Evolutionary conservation across 2,329 filamentous ascomycete species (phyloP).

Genomic region (Talaromyces sp.): DNA sequence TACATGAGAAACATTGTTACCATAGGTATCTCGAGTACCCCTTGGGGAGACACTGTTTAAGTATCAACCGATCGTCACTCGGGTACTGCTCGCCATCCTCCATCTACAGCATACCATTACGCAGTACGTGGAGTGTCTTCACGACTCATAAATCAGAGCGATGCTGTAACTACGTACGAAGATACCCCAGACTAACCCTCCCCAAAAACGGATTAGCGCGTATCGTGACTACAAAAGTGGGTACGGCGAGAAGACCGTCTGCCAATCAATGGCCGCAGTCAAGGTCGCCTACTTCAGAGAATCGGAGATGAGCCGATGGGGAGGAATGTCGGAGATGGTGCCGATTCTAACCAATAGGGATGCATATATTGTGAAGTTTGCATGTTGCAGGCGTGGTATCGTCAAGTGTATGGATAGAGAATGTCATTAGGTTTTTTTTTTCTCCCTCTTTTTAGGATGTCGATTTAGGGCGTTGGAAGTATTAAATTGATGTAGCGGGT

Average conservation of each 20-base stretch:
- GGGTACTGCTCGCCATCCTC: not conserved
- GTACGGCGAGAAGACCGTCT: not conserved
- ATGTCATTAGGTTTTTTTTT: not conserved
- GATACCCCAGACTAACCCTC: not conserved
- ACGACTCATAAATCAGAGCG: not conserved
- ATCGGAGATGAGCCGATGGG: slow-evolving; percentile 6
- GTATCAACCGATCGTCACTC: slow-evolving; percentile 17
- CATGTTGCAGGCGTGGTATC: not conserved
- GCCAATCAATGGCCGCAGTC: not conserved
- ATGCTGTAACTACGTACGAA: not conserved
- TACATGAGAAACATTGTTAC: too few relatives aligned
- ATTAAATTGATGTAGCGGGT: not conserved
- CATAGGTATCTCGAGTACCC: too few relatives aligned
- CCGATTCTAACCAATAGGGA: not conserved
- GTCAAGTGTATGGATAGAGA: not conserved
- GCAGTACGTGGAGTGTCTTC: too few relatives aligned
- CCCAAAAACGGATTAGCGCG: not conserved
- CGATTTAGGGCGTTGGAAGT: not conserved
- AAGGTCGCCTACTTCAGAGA: not conserved
- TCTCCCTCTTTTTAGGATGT: too few relatives aligned
- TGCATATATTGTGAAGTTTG: not conserved
- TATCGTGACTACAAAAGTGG: not conserved
- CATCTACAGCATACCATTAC: not conserved
- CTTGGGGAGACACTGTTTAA: slow-evolving; percentile 16
- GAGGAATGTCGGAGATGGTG: not conserved